Evolutionary conservation across 2,329 filamentous ascomycete species (phyloP).

Genomic region (Gnomoniopsis smithogilvyi): DNA sequence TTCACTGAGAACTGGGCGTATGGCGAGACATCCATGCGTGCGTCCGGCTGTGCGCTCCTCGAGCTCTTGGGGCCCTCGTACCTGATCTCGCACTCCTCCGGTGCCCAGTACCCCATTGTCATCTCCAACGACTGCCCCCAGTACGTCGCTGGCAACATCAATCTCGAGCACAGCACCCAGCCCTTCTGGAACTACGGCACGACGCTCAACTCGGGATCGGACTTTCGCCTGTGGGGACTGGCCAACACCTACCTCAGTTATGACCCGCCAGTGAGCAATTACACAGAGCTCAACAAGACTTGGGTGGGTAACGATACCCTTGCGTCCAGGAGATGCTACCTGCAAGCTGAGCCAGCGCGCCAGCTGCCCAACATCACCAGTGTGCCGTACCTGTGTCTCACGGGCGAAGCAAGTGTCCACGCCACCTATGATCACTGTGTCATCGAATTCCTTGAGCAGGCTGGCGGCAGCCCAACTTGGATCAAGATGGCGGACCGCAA

Average conservation of each 20-base stretch:
- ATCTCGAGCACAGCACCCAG: conserved; percentile 29
- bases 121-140: conserved; percentile 26
- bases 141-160: conserved; percentile 27
- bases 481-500: conserved; percentile 41
- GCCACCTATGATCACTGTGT: conserved; percentile 51
- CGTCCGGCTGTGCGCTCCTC: conserved; percentile 23
- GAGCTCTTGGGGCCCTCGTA: conserved; percentile 26
- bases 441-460: conserved; percentile 46
- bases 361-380: conserved; percentile 41
- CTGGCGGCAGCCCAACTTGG: conserved; percentile 40
- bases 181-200: conserved; percentile 24
- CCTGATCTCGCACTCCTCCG: conserved; percentile 27
- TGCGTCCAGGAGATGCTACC: conserved; percentile 23
- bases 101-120: conserved; percentile 24
- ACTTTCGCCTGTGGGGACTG: conserved; percentile 22
- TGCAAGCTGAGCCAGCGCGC: conserved; percentile 28
- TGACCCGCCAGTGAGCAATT: conserved; percentile 24
- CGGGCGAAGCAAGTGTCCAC: conserved; percentile 48
- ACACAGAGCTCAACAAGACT: conserved; percentile 23
- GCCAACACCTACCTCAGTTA: conserved; percentile 29
- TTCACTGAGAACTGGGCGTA: conserved; percentile 23
- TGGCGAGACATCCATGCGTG: conserved; percentile 23
- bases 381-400: conserved; percentile 44
- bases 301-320: conserved; percentile 24
- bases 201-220: conserved; percentile 7